Conservation (phyloP, 345 rosid species). For the Firmiana major region DNA sequence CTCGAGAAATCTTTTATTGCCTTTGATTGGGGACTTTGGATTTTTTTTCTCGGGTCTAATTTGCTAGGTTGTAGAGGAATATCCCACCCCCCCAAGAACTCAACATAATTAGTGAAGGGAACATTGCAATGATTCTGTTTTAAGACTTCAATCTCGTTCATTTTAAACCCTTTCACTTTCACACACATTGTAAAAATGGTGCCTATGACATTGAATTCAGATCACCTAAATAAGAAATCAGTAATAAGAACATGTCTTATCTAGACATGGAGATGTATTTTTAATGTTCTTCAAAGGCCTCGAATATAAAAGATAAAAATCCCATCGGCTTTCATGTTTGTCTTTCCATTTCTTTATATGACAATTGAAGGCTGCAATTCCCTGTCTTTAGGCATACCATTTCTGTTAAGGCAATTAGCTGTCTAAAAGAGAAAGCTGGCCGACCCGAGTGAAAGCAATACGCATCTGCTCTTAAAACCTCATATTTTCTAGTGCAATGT, state of each 20-base stretch:
- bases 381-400: constrained; percentile 1
- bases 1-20: neutral
- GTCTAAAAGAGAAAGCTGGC: neutral
- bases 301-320: neutral
- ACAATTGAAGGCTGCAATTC: neutral
- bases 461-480: constrained; percentile 13
- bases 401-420: neutral
- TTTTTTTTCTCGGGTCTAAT: too few relatives aligned
- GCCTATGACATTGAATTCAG: too few relatives aligned
- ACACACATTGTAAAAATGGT: constrained; percentile 11
- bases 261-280: neutral
- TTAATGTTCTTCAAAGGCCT: neutral
- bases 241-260: too few relatives aligned
- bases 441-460: constrained; percentile 7
- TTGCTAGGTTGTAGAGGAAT: constrained; percentile 1
- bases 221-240: too few relatives aligned
- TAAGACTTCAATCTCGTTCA: neutral
- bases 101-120: neutral
- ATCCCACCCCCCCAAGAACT: neutral
- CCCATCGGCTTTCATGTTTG: neutral
- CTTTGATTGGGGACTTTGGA: constrained; percentile 11
- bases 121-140: neutral
- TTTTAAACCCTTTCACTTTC: too few relatives aligned
- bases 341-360: neutral
- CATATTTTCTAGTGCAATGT: constrained; percentile 3